These are phyloP conservation scores for Heterobasidion parviporum DNA, from an alignment of 1,284 basidiomycete species.

Conservation along the genomic window DNA sequence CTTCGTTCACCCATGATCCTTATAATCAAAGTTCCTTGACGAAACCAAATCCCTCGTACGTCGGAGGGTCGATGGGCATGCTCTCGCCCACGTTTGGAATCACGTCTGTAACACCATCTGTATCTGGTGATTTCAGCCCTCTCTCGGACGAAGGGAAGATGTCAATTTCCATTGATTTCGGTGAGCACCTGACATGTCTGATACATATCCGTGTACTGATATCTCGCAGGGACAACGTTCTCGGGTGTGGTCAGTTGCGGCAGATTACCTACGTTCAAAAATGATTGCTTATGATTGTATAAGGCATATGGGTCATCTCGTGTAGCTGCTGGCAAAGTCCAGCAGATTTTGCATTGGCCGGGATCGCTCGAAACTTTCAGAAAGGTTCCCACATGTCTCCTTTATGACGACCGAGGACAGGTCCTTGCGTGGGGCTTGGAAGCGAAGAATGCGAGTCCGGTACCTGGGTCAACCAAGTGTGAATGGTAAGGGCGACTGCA, in stretches of 20 bases:
- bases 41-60: constrained; percentile 1
- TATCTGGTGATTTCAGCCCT: not conserved
- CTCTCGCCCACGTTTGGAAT: not conserved
- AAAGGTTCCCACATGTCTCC: constrained; percentile 73
- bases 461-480: constrained; percentile 58
- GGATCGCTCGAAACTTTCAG: constrained; percentile 73
- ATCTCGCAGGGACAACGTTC: constrained; percentile 61
- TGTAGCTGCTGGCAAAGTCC: constrained; percentile 65
- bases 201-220: constrained; percentile 5
- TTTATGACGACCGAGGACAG: constrained; percentile 63
- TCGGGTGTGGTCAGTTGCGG: constrained; percentile 62
- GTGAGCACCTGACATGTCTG: constrained; percentile 27
- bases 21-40: not conserved
- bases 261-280: not conserved
- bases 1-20: not conserved
- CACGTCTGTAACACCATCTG: not conserved
- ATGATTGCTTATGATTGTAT: not conserved
- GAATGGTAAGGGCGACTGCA: constrained; percentile 46
- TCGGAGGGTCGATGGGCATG: not conserved
- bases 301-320: constrained; percentile 77
- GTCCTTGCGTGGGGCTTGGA: constrained; percentile 74
- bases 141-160: constrained; percentile 36
- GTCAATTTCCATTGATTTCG: constrained; percentile 75
- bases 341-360: constrained; percentile 74
- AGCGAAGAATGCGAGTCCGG: constrained; percentile 66